A percentile compares a stretch with the other conserved stretches of the same genome.
phyloP scores from a whole-genome alignment of 805 yeast species.

The Metschnikowia vanudenii region DNA sequence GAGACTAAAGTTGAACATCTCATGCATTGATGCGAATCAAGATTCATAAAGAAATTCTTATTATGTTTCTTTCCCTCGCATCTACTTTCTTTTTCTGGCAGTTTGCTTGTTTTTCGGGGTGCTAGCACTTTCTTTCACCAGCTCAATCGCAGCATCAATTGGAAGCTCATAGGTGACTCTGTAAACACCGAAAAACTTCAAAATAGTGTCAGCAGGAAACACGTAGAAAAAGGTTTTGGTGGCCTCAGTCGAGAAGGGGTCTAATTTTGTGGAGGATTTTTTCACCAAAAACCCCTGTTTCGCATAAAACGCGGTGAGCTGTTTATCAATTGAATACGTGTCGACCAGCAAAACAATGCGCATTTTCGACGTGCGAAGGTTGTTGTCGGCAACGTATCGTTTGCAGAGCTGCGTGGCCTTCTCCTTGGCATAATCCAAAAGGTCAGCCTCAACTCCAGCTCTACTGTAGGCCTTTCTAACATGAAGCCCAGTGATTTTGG shows the following conservation, averaged over 20 bases:
- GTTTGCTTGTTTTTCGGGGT: conserved; percentile 4
- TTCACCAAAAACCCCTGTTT: conserved; percentile 45
- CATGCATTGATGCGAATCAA: too few species aligned
- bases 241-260: conserved; percentile 26
- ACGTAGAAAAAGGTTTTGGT: conserved; percentile 11
- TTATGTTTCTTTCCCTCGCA: neutral
- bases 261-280: conserved; percentile 25
- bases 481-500: conserved; percentile 57
- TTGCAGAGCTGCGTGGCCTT: conserved; percentile 44
- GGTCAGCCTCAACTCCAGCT: conserved; percentile 62
- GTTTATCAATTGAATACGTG: conserved; percentile 51
- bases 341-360: conserved; percentile 45
- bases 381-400: conserved; percentile 23
- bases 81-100: conserved; percentile 6
- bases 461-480: conserved; percentile 65
- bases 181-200: conserved; percentile 25
- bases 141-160: conserved; percentile 9
- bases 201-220: conserved; percentile 13
- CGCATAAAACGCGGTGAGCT: conserved; percentile 35
- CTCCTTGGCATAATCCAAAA: conserved; percentile 58
- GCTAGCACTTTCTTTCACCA: conserved; percentile 6
- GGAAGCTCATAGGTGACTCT: conserved; percentile 30
- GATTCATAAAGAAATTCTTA: too few species aligned
- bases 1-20: too few species aligned
- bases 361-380: conserved; percentile 24